Conservation (phyloP, 129 eudicot genomes). For the Oenanthe sinensis region DNA sequence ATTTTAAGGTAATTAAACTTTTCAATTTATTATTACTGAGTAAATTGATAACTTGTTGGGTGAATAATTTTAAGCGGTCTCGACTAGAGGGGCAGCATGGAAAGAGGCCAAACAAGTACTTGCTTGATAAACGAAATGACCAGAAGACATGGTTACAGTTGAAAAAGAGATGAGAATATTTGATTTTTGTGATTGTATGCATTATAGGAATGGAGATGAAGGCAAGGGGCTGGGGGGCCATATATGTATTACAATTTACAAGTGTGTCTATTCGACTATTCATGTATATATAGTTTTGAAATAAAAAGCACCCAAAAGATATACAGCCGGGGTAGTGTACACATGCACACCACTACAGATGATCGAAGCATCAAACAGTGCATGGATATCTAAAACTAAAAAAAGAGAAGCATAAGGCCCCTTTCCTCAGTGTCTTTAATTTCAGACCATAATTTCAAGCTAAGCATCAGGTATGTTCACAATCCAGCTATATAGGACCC, state of each 20-base stretch:
- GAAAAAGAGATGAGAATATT: constrained; percentile 10
- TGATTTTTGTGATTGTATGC: constrained; percentile 13
- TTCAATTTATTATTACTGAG: background rate
- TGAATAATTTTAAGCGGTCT: background rate
- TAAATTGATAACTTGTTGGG: background rate
- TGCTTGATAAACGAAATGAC: background rate
- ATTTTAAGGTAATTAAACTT: too few relatives aligned
- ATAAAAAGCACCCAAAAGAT: constrained; percentile 6
- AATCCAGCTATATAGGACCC: background rate
- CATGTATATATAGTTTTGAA: constrained; percentile 16
- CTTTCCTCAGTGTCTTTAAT: constrained; percentile 40
- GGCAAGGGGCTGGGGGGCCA: constrained; percentile 37
- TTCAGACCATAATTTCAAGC: constrained; percentile 30
- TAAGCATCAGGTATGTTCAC: constrained; percentile 4
- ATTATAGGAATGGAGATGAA: constrained; percentile 18
- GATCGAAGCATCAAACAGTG: constrained; percentile 22
- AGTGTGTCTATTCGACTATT: background rate
- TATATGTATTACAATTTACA: background rate
- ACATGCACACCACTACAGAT: constrained; percentile 65
- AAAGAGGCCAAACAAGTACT: background rate
- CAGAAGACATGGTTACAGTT: constrained; percentile 14
- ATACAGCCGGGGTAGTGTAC: constrained; percentile 10
- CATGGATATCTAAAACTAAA: constrained; percentile 17
- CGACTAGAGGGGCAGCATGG: background rate
- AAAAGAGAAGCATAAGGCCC: constrained; percentile 35